Conservation (phyloP, 208 protist species). For the Phytomonas francai region DNA sequence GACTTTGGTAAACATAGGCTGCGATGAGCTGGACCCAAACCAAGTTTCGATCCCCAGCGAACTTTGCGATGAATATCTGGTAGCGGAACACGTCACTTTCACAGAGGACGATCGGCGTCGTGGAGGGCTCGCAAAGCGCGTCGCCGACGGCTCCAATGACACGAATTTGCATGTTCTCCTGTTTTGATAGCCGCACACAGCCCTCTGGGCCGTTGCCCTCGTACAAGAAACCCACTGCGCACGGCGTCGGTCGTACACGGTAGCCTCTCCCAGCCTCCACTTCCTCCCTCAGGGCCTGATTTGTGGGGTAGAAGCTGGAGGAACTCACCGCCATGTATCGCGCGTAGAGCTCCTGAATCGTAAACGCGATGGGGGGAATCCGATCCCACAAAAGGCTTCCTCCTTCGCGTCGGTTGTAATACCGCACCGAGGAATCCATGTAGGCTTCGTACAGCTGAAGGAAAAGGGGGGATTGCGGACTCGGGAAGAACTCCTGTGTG, state of each 20-base stretch:
- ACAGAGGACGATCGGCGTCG: slow-evolving; percentile 5
- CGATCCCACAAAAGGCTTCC: slow-evolving; percentile 22
- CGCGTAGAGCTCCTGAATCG: slow-evolving; percentile 25
- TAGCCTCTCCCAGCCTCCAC: slow-evolving; percentile 17
- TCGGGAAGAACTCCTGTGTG: too few species aligned
- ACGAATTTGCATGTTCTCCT: slow-evolving; percentile 24
- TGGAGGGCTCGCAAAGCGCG: slow-evolving; percentile 5
- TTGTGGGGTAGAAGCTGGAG: slow-evolving; percentile 20
- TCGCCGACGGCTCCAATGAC: slow-evolving; percentile 49
- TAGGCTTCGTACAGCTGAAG: slow-evolving; percentile 48
- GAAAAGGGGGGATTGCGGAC: slow-evolving; percentile 40
- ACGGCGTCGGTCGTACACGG: slow-evolving; percentile 37
- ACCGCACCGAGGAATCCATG: slow-evolving; percentile 54
- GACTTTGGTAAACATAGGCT: slow-evolving; percentile 37
- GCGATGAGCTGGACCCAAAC: slow-evolving; percentile 44
- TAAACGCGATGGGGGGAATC: slow-evolving; percentile 26
- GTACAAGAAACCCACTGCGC: slow-evolving; percentile 58
- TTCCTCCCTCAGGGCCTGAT: slow-evolving; percentile 22
- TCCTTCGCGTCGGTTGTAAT: slow-evolving; percentile 42
- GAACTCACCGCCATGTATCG: slow-evolving; percentile 12
- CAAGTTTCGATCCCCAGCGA: slow-evolving; percentile 74
- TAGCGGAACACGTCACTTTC: slow-evolving; percentile 18
- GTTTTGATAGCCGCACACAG: slow-evolving; percentile 25
- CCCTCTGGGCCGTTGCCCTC: slow-evolving; percentile 34
- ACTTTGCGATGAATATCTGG: slow-evolving; percentile 59